phyloP scores from a whole-genome alignment of 2,329 filamentous ascomycete species.

The Cytospora schulzeri region DNA sequence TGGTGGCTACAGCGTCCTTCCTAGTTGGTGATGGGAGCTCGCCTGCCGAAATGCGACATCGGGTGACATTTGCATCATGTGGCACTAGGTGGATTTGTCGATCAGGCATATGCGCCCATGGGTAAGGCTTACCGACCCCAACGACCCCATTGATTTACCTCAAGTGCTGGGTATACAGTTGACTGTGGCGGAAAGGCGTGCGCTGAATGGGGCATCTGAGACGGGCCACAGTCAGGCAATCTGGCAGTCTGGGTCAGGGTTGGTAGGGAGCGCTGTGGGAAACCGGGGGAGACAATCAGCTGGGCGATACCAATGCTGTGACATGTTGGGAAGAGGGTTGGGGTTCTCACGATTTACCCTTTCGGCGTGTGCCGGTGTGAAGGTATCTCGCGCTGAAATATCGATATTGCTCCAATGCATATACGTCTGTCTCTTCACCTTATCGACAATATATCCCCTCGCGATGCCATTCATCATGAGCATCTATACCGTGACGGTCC shows the following conservation, averaged over 20 bases:
- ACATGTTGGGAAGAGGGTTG: no score
- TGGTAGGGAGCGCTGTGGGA: neutral
- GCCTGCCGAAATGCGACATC: constrained; percentile 18
- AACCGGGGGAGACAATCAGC: neutral
- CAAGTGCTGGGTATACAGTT: no score
- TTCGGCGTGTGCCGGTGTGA: constrained; percentile 16
- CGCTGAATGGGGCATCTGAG: constrained; percentile 16
- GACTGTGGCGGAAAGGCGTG: neutral
- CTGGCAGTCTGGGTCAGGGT: constrained; percentile 13
- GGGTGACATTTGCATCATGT: constrained; percentile 18
- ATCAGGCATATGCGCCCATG: constrained; percentile 12
- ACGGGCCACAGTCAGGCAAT: constrained; percentile 20
- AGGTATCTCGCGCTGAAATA: no score
- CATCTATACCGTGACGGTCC: constrained; percentile 16
- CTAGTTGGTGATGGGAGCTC: constrained; percentile 13
- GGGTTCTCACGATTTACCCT: neutral
- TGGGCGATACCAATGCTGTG: no score
- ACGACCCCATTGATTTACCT: neutral
- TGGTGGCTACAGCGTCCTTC: neutral
- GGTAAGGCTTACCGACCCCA: constrained; percentile 13
- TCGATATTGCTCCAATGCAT: no score
- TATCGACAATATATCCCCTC: neutral
- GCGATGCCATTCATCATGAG: constrained; percentile 5
- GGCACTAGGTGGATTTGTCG: constrained; percentile 3
- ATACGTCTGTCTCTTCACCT: neutral